A percentile compares a stretch with the other conserved stretches of the same genome.
phyloP scores from a whole-genome alignment of 164 flowering plant genomes.

The Malania oleifera region DNA sequence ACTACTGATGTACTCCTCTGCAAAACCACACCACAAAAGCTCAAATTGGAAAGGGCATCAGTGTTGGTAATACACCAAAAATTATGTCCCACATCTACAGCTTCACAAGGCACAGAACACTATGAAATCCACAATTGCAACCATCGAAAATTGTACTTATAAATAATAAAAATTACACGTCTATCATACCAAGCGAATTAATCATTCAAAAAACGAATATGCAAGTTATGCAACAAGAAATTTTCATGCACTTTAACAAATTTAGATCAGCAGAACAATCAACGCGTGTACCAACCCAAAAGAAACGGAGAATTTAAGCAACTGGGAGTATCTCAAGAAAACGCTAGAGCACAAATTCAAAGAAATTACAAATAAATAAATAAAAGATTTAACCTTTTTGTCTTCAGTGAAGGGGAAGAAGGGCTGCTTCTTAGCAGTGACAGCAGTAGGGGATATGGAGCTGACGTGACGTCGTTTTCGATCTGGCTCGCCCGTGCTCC shows the following conservation, averaged over 20 bases:
- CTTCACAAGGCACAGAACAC: neutral
- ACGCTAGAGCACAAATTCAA: neutral
- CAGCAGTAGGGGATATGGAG: constrained; percentile 65
- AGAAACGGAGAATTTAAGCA: neutral
- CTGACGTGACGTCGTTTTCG: constrained; percentile 75
- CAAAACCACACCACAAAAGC: no score
- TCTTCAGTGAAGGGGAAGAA: constrained; percentile 63
- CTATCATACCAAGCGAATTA: neutral
- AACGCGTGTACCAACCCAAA: neutral
- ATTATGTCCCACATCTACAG: neutral
- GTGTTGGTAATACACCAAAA: no score
- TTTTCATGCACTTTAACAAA: no score
- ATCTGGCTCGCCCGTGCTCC: constrained; percentile 88
- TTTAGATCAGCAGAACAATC: no score
- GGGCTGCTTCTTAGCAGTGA: constrained; percentile 54
- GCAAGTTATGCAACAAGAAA: no score
- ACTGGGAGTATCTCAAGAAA: neutral
- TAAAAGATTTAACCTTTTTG: constrained; percentile 50
- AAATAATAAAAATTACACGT: neutral
- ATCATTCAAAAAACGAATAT: no score
- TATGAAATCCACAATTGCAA: neutral
- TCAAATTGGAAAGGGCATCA: no score
- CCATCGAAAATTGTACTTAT: neutral
- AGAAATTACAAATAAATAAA: neutral
- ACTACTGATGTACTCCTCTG: no score